Evolutionary conservation across 805 yeast genomes (phyloP).

Genomic region (Teunomyces pallodes): DNA sequence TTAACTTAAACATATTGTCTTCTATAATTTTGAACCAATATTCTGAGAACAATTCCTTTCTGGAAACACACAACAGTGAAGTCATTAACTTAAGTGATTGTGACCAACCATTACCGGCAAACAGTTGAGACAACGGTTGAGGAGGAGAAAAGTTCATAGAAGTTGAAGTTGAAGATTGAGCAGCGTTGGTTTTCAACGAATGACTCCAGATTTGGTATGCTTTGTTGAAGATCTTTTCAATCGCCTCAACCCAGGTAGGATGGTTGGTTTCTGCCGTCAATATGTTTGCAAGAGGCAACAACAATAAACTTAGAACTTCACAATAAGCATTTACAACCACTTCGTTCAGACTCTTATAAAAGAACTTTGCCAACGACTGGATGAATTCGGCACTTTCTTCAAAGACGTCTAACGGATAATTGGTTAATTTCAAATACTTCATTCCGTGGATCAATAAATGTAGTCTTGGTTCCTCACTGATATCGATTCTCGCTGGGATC

Average conservation of each 20-base stretch:
- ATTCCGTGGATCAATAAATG: conserved; percentile 85
- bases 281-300: conserved; percentile 79
- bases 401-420: conserved; percentile 83
- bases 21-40: conserved; percentile 75
- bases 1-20: conserved; percentile 54
- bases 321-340: conserved; percentile 75
- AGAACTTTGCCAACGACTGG: conserved; percentile 82
- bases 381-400: conserved; percentile 94
- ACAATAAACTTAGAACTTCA: conserved; percentile 71
- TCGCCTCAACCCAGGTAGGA: conserved; percentile 90
- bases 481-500: conserved; percentile 46
- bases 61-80: conserved; percentile 76
- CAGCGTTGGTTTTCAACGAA: conserved; percentile 17
- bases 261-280: conserved; percentile 94
- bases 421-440: conserved; percentile 75
- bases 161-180: background rate
- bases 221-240: conserved; percentile 56
- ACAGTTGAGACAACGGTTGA: background rate
- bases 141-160: background rate
- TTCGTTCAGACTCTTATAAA: conserved; percentile 60
- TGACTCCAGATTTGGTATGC: conserved; percentile 46
- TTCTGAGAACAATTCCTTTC: conserved; percentile 66
- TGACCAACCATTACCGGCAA: conserved; percentile 52
- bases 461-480: conserved; percentile 51
- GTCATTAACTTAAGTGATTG: conserved; percentile 65